Evolutionary conservation across 176 grass and related monocot species (phyloP).

Genomic region (Carex parvula): DNA sequence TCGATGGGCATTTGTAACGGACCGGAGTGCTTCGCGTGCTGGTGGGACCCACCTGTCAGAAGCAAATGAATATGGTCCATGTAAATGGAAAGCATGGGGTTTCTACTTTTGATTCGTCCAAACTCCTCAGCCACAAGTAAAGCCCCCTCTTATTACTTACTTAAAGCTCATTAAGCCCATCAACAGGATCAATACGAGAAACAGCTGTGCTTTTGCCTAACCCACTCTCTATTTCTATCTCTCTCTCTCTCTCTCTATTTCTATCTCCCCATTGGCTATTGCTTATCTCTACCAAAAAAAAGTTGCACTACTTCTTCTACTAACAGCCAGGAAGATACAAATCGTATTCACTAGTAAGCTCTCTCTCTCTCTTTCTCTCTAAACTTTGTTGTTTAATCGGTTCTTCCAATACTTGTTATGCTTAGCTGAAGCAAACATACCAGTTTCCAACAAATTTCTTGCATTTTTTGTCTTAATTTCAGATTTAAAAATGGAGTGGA

Average conservation of each 20-base stretch:
- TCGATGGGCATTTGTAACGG: background rate
- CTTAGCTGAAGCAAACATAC: background rate
- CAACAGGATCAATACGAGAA: background rate
- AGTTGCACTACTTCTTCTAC: background rate
- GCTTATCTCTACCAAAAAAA: background rate
- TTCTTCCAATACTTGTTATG: conserved; percentile 7
- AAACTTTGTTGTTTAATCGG: background rate
- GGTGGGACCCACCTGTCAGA: background rate
- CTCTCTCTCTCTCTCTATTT: background rate
- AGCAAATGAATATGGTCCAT: background rate
- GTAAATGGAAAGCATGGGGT: background rate
- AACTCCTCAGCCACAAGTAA: conserved; percentile 8
- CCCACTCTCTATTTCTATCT: too few species aligned
- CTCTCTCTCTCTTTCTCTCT: background rate
- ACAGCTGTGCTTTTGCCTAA: background rate
- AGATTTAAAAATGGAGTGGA: conserved; percentile 15
- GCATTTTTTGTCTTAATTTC: conserved; percentile 1
- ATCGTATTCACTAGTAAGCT: background rate
- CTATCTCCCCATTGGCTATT: background rate
- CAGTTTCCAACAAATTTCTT: background rate
- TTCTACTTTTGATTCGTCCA: background rate
- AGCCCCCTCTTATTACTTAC: background rate
- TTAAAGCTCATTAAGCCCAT: background rate
- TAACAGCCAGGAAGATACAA: background rate
- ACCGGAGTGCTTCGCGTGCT: background rate